A percentile compares a stretch with the other conserved stretches of the same genome.
These are phyloP conservation scores for Turnera subulata DNA, from an alignment of 345 rosid genomes.

Conservation along the genomic window DNA sequence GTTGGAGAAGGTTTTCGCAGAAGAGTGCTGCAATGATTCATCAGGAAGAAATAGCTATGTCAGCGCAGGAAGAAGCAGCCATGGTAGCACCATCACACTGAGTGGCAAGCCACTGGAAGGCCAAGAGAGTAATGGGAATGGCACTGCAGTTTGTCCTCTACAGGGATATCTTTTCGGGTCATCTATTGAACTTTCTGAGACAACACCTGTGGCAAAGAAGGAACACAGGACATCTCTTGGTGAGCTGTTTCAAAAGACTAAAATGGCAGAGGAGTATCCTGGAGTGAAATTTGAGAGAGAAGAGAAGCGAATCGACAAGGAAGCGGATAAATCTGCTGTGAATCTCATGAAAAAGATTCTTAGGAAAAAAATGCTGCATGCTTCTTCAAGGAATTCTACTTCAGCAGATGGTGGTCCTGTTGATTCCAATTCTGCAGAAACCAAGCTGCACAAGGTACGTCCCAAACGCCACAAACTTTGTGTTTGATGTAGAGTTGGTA, in stretches of 20 bases:
- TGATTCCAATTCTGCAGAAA: conserved; percentile 57
- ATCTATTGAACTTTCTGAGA: conserved; percentile 58
- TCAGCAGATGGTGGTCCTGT: conserved; percentile 31
- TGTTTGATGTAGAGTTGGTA: no score
- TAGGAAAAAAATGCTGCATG: conserved; percentile 53
- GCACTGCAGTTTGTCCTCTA: conserved; percentile 57
- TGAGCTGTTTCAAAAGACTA: conserved; percentile 69
- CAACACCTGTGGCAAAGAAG: conserved; percentile 51
- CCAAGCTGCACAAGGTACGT: conserved; percentile 60
- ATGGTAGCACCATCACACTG: conserved; percentile 68
- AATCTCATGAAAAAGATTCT: conserved; percentile 55
- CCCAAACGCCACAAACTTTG: background rate
- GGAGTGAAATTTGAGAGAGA: conserved; percentile 46
- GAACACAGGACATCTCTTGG: conserved; percentile 71
- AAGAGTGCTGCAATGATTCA: conserved; percentile 47
- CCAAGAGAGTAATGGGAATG: conserved; percentile 43
- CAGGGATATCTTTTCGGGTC: conserved; percentile 76
- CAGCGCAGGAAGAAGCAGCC: conserved; percentile 74
- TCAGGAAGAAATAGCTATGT: conserved; percentile 69
- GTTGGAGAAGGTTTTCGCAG: conserved; percentile 68
- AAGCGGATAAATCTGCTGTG: conserved; percentile 53
- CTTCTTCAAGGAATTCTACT: conserved; percentile 41
- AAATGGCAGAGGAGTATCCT: conserved; percentile 42
- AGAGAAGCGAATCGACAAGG: conserved; percentile 53
- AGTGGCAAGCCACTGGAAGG: conserved; percentile 59